Conservation (phyloP, 2,329 filamentous ascomycete species). For the Microsporum audouinii region DNA sequence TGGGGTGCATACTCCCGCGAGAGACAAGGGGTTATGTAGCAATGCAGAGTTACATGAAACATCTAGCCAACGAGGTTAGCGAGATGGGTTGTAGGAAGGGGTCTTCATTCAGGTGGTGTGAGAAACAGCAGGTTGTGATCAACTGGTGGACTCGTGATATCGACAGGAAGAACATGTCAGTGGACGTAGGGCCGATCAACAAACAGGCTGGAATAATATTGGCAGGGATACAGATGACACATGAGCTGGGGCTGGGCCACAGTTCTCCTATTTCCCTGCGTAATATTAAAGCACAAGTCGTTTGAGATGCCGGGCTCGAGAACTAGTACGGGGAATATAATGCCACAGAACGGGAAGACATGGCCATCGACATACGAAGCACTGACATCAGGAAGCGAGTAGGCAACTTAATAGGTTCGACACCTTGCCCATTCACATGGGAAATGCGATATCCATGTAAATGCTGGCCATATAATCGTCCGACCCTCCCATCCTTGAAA, state of each 20-base stretch:
- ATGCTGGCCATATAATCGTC: too few species aligned
- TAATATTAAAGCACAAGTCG: background rate
- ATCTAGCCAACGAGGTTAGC: background rate
- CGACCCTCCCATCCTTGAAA: background rate
- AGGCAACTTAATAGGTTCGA: background rate
- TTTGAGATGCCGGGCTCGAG: background rate
- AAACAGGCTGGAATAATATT: background rate
- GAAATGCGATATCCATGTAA: background rate
- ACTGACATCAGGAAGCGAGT: background rate
- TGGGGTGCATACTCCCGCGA: background rate
- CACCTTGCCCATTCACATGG: background rate
- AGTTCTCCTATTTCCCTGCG: background rate
- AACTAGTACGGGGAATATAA: background rate
- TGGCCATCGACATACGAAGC: background rate
- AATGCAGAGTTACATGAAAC: background rate
- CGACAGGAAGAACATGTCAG: background rate
- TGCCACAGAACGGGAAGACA: background rate
- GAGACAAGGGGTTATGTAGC: background rate
- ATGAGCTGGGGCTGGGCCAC: background rate
- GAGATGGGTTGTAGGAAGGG: background rate
- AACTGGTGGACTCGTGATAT: background rate
- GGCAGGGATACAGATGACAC: background rate
- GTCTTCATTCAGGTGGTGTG: background rate
- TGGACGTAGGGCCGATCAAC: background rate
- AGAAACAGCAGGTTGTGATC: background rate